These are phyloP conservation scores for Auriscalpium vulgare DNA, from an alignment of 768 basidiomycete species.

Conservation along the genomic window DNA sequence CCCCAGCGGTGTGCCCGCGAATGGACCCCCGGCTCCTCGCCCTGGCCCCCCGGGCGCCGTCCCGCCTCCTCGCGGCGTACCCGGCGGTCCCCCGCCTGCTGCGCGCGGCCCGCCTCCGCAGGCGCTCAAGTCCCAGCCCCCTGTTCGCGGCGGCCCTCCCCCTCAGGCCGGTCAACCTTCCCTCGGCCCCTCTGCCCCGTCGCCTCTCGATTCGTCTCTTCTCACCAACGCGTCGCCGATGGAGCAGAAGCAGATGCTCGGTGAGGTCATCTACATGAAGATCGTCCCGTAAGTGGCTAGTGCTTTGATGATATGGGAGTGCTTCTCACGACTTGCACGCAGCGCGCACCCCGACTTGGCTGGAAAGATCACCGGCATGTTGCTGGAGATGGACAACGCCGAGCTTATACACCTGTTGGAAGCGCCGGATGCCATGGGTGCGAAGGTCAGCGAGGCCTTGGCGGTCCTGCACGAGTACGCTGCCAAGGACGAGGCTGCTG, in stretches of 20 bases:
- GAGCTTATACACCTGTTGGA: constrained; percentile 90
- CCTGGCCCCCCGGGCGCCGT: constrained; percentile 43
- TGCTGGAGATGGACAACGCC: constrained; percentile 96
- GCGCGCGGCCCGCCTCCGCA: constrained; percentile 24
- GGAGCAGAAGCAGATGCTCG: constrained; percentile 99
- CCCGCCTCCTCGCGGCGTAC: constrained; percentile 37
- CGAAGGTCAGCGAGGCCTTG: constrained; percentile 91
- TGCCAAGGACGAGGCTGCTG: constrained; percentile 29
- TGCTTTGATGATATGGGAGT: constrained; percentile 7
- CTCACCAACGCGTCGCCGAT: constrained; percentile 52
- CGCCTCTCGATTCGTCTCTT: constrained; percentile 53
- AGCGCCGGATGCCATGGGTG: constrained; percentile 68
- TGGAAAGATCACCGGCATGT: constrained; percentile 98
- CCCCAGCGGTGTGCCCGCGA: constrained; percentile 45
- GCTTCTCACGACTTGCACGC: constrained; percentile 23
- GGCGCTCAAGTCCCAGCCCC: constrained; percentile 24
- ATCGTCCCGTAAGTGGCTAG: constrained; percentile 61
- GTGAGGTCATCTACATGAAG: constrained; percentile 92
- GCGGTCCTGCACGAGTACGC: constrained; percentile 82
- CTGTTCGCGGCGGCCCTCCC: constrained; percentile 25
- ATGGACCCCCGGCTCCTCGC: constrained; percentile 45
- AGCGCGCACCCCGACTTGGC: constrained; percentile 80
- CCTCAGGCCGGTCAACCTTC: constrained; percentile 26
- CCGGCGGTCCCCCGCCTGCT: constrained; percentile 38
- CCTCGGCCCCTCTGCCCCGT: constrained; percentile 29